Evolutionary conservation across 345 rosid species (phyloP), one percentile per base, ranked within the genome.

Genomic region (Eucalyptus decipiens): DNA sequence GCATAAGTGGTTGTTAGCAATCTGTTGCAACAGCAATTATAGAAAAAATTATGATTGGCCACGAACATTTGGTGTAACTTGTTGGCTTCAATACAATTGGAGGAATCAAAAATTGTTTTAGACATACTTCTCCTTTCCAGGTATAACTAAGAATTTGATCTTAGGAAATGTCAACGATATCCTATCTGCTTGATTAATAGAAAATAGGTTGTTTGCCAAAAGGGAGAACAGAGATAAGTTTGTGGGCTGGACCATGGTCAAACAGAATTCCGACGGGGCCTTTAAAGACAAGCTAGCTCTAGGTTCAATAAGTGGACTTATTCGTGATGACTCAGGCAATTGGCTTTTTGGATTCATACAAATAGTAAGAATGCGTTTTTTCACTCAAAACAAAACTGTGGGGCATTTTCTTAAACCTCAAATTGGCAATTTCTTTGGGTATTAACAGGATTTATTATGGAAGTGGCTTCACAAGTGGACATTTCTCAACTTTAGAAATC

Each of bases 401-500:
- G 2, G 69, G 69, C 32, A 1, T 62, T 62, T 30, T 11, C 16
- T 28, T 62, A 12, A 28, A 30, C 32, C 69, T 30, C 32, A 12
- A 62, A 62, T 28, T 62, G 4, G 9, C n/a, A 11, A 26, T 11
- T 24, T 26, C 8, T 11, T 60, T 60, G 15, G 67, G n/a, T 28
- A 60, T 60, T 60, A 5, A 0, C 7, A 0, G n/a, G n/a, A 28
- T 2, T 60, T 11, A 60, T 60, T 60, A 1, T 60, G 67, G 67
- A 11, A 12, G 30, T 60, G 32, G 7, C 30, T 28, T 60, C 32
- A 6, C 32, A 60, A 26, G n/a, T 1, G 0, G 2, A 3, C 26
- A 52, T 52, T 52, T 21, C 58, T 52, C 58, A 52, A 1, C 26
- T 54, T 54, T 0, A 54, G 2, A 54, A 56, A 56, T 56, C 62